Conservation (phyloP, 139 green algal species). For the Desmodesmus armatus region DNA sequence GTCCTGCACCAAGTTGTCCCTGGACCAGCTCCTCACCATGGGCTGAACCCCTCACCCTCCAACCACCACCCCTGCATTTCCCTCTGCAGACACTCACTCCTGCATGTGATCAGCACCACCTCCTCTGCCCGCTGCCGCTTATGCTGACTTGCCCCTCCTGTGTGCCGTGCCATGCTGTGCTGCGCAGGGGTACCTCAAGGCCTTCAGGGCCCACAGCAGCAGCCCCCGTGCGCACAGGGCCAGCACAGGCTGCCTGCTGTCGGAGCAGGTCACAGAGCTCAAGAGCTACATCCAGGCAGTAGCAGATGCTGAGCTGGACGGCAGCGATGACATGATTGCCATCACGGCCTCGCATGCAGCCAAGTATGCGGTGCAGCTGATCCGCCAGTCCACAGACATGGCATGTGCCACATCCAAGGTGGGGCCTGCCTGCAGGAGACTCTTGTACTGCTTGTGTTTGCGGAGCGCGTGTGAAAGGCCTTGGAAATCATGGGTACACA, state of each 20-base stretch:
- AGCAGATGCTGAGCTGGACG: constrained; percentile 36
- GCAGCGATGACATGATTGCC: constrained; percentile 2
- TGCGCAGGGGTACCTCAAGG: no score
- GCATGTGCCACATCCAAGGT: constrained; percentile 7
- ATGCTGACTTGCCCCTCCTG: background rate
- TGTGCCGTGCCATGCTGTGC: background rate
- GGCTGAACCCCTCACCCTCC: no score
- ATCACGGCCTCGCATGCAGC: constrained; percentile 13
- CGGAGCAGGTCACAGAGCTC: constrained; percentile 28
- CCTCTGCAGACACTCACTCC: no score
- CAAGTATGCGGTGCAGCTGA: constrained; percentile 25
- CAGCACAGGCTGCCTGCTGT: background rate
- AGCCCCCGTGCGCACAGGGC: background rate
- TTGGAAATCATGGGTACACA: no score
- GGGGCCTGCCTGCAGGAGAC: no score
- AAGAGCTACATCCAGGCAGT: constrained; percentile 32
- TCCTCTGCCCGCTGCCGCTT: background rate
- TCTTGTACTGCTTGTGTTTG: no score
- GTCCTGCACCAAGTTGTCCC: no score
- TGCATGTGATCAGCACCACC: background rate
- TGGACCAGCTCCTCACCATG: no score
- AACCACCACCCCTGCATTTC: no score
- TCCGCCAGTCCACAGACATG: background rate
- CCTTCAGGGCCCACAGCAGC: constrained; percentile 6
- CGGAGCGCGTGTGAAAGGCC: no score